Base-by-base conservation (phyloP, 768 basidiomycete genomes). In the Pleurotus tuoliensis region DNA sequence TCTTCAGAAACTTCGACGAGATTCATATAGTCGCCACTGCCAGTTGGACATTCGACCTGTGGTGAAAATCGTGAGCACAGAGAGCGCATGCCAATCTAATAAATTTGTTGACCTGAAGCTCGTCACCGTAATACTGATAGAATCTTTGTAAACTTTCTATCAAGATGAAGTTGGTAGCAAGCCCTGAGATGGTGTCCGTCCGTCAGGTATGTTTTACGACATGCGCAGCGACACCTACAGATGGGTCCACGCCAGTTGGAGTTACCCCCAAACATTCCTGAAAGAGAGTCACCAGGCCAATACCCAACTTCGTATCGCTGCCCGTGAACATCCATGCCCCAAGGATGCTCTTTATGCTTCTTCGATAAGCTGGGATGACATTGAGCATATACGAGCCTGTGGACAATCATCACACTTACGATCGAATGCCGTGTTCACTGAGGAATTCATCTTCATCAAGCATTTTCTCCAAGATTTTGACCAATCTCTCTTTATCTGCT, bases 181-280 rank as follows among this genome's bases (percentile, higher is more conserved):
- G 84, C 97, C 96, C 93, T 83, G 69, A 4, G 30, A 9, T 9
- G 2, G 11, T 4, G 30, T 9, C 30, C 30, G 30, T 34, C 30
- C 9, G 11, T 34, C 7, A 5, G 24, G 5, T 25, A 25, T 40
- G 0, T 18, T 20, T n/a, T 5, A 27, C 8, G 25, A 22, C 25
- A 44, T 9, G 9, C 7, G 43, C 13, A 0, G 20, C 4, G 25
- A 1, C 7, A 59, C 83, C 72, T 62, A 90, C 89, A 92, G 56
- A 91, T 89, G 3, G 90, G 89, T n/a, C 94, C 94, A 68, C 94
- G 77, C 93, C 93, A 96, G 62, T 94, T 95, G n/a, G 92, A 94
- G 67, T 94, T 95, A n/a, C 92, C 93, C 52, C 94, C 94, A 70
- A 97, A 96, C 96, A 99, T 99, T 47, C 94, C 95, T 9, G 92